Base-by-base conservation (phyloP, 495 filamentous ascomycete species). In the Penicillium daleae region DNA sequence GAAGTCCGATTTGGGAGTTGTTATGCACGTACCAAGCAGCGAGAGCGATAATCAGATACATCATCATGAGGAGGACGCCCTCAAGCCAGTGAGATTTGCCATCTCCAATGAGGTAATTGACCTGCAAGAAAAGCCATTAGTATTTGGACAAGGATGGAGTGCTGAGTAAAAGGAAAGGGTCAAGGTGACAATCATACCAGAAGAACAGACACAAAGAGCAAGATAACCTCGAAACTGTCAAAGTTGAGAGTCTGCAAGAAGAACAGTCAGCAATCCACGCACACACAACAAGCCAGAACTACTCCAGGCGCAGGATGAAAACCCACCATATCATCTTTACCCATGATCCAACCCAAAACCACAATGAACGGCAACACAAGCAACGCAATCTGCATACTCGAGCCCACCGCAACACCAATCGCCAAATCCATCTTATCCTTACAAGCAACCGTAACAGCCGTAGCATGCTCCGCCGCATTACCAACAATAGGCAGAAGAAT, bases 401-500 rank as follows among this genome's bases (percentile, higher is more conserved):
- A 91, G 55, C 92, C 92, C 13, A 96, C 87, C 6, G 90, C 90
- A 13, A 96, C 92, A 27, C 91, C 91, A 62, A 94, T 93, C 12
- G 90, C 86, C 19, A 94, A 76, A 69, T 95, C 91, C 92, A 95
- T 95, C 73, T 95, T 96, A 73, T 94, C 92, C 80, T 95, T 96
- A 72, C 86, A 82, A 1, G 91, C 91, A 6, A 93, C 92, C 0
- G 90, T 94, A 26, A 96, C 90, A 22, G 92, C 91, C 2, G 92
- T 95, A 22, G 90, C 91, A 70, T 95, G 92, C 74, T 96, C 92
- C 6, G 91, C 92, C 5, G 91, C 92, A 69, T 96, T 95, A 44
- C 92, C 92, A 31, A 95, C 92, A 63, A 96, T 93, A n/a, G 92
- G 92, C 3, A 95, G 81, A 4, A 95, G 84, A 62, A 96, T 93